Evolutionary conservation across 148 eudicot genomes (phyloP).

Genomic region (Nepenthes gracilis): DNA sequence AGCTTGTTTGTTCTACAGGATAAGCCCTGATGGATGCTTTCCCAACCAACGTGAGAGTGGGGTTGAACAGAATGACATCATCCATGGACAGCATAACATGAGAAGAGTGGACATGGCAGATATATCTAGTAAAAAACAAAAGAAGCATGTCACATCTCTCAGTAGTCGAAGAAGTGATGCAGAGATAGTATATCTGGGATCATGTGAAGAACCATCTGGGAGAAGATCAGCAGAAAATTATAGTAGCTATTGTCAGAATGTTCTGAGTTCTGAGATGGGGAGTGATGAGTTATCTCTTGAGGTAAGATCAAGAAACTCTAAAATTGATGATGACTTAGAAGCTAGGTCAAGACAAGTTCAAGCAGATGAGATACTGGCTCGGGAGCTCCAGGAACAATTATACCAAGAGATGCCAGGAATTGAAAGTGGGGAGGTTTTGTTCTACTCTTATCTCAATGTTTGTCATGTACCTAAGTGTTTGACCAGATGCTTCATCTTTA

Average conservation of each 20-base stretch:
- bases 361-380: slow-evolving; percentile 86
- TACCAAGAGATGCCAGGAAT: slow-evolving; percentile 54
- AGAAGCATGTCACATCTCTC: no score
- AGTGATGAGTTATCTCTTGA: slow-evolving; percentile 38
- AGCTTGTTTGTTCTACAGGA: no score
- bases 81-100: no score
- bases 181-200: slow-evolving; percentile 29
- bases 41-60: no score
- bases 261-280: slow-evolving; percentile 22
- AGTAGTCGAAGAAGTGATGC: slow-evolving; percentile 13
- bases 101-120: no score
- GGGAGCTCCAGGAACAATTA: slow-evolving; percentile 84
- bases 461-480: not conserved
- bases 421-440: slow-evolving; percentile 40
- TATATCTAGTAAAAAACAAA: no score
- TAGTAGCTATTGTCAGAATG: slow-evolving; percentile 11
- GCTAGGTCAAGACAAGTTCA: slow-evolving; percentile 56
- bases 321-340: slow-evolving; percentile 28
- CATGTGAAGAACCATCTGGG: slow-evolving; percentile 29
- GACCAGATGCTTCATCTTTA: not conserved
- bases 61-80: no score
- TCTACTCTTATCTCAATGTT: not conserved
- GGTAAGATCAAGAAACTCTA: slow-evolving; percentile 15
- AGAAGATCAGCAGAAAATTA: slow-evolving; percentile 23
- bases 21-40: no score